phyloP scores from a whole-genome alignment of 345 rosid genomes.

The Camelina neglecta region DNA sequence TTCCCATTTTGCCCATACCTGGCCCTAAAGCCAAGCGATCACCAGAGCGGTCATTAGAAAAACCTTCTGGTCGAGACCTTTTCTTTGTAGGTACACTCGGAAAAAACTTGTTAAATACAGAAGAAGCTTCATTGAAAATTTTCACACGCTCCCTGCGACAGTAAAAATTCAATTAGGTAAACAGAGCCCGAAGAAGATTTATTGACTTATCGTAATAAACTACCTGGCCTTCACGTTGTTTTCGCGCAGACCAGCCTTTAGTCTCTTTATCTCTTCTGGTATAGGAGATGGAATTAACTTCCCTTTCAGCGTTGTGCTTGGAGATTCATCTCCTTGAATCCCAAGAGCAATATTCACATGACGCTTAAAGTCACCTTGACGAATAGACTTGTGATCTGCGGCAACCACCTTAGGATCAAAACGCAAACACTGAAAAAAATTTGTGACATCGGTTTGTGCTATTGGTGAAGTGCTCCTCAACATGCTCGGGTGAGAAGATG shows the following conservation, averaged over 20 bases:
- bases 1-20: conserved; percentile 70
- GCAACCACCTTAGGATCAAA: conserved; percentile 80
- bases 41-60: conserved; percentile 67
- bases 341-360: conserved; percentile 77
- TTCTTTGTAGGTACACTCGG: conserved; percentile 78
- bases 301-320: conserved; percentile 62
- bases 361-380: conserved; percentile 74
- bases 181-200: conserved; percentile 27
- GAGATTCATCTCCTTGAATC: conserved; percentile 73
- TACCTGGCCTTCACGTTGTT: conserved; percentile 83
- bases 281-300: conserved; percentile 56
- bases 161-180: conserved; percentile 42
- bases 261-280: conserved; percentile 84
- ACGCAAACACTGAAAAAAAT: conserved; percentile 72
- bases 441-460: conserved; percentile 71
- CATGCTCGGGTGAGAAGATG: conserved; percentile 71
- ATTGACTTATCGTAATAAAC: conserved; percentile 44
- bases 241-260: conserved; percentile 69
- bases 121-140: conserved; percentile 78
- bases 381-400: conserved; percentile 75
- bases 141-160: conserved; percentile 78
- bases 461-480: conserved; percentile 64
- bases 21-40: conserved; percentile 67
- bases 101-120: conserved; percentile 77
- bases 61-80: conserved; percentile 81